Conservation (phyloP, 2,329 filamentous ascomycete species). For the Phialophora verrucosa region DNA sequence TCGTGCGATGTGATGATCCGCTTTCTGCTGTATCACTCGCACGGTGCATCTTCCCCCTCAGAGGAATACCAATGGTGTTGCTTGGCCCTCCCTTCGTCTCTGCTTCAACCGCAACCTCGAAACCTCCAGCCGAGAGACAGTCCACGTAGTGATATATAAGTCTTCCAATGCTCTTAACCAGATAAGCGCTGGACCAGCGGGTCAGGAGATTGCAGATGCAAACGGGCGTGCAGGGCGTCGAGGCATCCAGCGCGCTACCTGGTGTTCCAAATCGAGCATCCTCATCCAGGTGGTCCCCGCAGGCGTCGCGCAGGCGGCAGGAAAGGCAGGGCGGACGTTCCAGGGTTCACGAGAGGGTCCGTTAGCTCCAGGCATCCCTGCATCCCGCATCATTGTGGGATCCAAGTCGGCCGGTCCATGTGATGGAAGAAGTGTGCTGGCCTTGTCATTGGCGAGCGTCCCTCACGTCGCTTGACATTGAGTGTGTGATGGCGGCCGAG, state of each 20-base stretch:
- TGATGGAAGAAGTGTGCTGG: constrained; percentile 28
- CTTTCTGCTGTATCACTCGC: neutral
- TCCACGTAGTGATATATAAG: constrained; percentile 20
- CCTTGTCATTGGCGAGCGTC: constrained; percentile 27
- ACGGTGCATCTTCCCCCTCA: neutral
- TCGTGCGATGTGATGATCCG: constrained; percentile 6
- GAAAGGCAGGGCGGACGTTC: too few relatives aligned
- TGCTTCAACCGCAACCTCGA: neutral
- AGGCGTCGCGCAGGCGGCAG: too few relatives aligned
- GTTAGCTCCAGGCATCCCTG: constrained; percentile 7
- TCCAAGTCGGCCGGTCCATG: constrained; percentile 11
- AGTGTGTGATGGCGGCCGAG: constrained; percentile 31
- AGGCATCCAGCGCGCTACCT: neutral
- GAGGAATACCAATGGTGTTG: neutral
- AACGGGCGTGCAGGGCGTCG: neutral
- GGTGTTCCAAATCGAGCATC: neutral
- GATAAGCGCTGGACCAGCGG: constrained; percentile 17
- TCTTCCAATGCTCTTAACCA: constrained; percentile 18
- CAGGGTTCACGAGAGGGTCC: constrained; percentile 10
- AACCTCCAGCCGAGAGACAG: constrained; percentile 13
- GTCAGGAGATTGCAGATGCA: constrained; percentile 11
- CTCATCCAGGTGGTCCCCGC: neutral
- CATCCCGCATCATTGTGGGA: constrained; percentile 10
- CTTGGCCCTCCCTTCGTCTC: neutral
- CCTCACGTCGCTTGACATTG: neutral